Percentiles rank a stretch among this genome's conserved stretches.
These are phyloP conservation scores for Colletotrichum camelliae DNA, from an alignment of 2,329 filamentous ascomycete genomes.

Conservation along the genomic window DNA sequence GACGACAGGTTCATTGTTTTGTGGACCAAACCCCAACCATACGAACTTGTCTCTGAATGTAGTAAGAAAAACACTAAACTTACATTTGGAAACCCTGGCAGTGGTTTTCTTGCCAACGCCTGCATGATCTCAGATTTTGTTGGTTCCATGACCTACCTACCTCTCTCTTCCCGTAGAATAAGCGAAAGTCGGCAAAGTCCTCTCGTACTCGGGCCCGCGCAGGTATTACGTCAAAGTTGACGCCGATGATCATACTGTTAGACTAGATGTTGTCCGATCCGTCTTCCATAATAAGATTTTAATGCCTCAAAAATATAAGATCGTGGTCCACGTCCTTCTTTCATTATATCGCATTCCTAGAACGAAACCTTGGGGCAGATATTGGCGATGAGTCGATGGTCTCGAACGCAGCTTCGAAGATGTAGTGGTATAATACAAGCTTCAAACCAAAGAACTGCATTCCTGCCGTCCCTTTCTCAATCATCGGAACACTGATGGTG, in stretches of 20 bases:
- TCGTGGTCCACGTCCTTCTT: not conserved
- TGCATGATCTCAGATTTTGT: not conserved
- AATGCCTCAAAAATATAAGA: not conserved
- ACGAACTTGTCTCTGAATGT: not conserved
- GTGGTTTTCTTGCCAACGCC: not conserved
- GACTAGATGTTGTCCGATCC: rapidly evolving
- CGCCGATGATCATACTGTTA: rapidly evolving
- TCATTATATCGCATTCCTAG: not conserved
- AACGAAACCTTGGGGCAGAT: not conserved
- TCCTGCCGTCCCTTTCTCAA: not conserved
- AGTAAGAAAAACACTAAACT: not conserved
- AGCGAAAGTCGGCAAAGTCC: rapidly evolving
- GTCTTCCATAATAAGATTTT: rapidly evolving
- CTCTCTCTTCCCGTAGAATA: not conserved
- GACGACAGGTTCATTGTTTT: not conserved
- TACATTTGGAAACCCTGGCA: not conserved
- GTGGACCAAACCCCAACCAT: not conserved
- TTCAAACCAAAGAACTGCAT: rapidly evolving
- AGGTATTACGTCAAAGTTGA: not conserved
- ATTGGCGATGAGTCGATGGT: too few relatives aligned
- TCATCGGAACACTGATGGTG: not conserved
- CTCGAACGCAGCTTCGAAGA: too few relatives aligned
- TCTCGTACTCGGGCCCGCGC: rapidly evolving
- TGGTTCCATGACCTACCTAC: not conserved
- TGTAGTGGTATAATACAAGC: too few relatives aligned